Percentiles rank a stretch among this genome's conserved stretches.
phyloP scores from a whole-genome alignment of 2,329 filamentous ascomycete genomes.

The Aspergillus flavus region DNA sequence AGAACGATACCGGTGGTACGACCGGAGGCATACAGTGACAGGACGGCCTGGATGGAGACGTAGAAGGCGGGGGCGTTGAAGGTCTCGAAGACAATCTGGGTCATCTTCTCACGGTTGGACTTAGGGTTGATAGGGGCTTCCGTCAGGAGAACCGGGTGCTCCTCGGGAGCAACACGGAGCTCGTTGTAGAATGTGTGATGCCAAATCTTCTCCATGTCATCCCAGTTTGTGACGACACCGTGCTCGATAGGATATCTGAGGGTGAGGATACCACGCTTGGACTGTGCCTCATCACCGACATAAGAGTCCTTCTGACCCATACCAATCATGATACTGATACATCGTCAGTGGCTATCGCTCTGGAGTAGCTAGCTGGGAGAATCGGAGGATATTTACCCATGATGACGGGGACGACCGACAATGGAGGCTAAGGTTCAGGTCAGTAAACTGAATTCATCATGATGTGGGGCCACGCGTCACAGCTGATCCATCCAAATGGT shows the following conservation, averaged over 20 bases:
- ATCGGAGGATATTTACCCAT: slow-evolving; percentile 75
- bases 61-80: slow-evolving; percentile 99
- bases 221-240: slow-evolving; percentile 99
- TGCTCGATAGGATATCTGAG: slow-evolving; percentile 99
- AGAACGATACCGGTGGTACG: slow-evolving; percentile 99
- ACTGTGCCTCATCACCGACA: slow-evolving; percentile 99
- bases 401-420: slow-evolving; percentile 98
- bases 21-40: slow-evolving; percentile 99
- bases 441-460: slow-evolving; percentile 21
- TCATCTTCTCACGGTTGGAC: slow-evolving; percentile 99
- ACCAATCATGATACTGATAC: slow-evolving; percentile 97
- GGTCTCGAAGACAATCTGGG: slow-evolving; percentile 99
- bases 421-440: slow-evolving; percentile 74
- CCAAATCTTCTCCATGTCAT: slow-evolving; percentile 99
- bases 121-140: slow-evolving; percentile 99
- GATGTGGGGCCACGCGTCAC: not conserved
- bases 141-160: slow-evolving; percentile 98
- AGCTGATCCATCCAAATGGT: not conserved
- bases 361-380: not conserved
- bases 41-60: slow-evolving; percentile 99
- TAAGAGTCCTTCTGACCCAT: slow-evolving; percentile 99
- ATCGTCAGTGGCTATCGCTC: slow-evolving; percentile 33
- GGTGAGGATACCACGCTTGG: slow-evolving; percentile 99
- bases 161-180: slow-evolving; percentile 98
- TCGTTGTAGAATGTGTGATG: slow-evolving; percentile 99